These are phyloP conservation scores for Durio zibethinus DNA, from an alignment of 345 rosid genomes.

Conservation along the genomic window DNA sequence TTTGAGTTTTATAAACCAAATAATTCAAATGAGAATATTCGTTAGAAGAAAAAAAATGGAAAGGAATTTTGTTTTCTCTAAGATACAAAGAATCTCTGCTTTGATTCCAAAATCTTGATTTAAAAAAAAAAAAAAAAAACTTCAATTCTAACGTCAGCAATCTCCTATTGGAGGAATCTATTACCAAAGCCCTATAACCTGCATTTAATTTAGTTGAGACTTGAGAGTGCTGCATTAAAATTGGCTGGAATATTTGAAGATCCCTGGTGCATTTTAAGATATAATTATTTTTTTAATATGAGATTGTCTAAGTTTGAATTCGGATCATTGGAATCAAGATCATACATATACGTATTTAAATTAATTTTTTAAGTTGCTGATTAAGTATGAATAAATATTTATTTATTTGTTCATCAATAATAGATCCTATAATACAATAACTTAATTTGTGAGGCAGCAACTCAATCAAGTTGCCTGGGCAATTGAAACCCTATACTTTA, in stretches of 20 bases:
- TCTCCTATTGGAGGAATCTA: background rate
- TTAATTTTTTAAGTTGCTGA: background rate
- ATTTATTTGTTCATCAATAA: background rate
- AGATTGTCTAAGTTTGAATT: too few relatives aligned
- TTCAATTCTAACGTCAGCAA: background rate
- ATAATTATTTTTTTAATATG: background rate
- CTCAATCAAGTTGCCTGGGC: background rate
- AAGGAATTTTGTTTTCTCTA: background rate
- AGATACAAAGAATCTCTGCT: background rate
- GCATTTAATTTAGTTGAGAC: background rate
- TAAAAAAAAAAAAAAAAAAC: background rate
- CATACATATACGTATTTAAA: too few relatives aligned
- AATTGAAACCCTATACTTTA: background rate
- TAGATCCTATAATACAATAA: background rate
- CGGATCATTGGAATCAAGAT: too few relatives aligned
- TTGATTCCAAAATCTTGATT: background rate
- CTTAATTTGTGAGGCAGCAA: slow-evolving; percentile 6
- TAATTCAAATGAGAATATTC: background rate
- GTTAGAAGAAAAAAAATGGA: background rate
- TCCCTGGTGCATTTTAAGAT: background rate
- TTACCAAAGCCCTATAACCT: background rate
- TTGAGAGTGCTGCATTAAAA: background rate
- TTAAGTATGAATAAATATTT: background rate
- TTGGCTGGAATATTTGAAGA: background rate
- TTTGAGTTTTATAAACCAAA: background rate